phyloP scores from a whole-genome alignment of 2,329 filamentous ascomycete genomes.

The Trichophyton simii region DNA sequence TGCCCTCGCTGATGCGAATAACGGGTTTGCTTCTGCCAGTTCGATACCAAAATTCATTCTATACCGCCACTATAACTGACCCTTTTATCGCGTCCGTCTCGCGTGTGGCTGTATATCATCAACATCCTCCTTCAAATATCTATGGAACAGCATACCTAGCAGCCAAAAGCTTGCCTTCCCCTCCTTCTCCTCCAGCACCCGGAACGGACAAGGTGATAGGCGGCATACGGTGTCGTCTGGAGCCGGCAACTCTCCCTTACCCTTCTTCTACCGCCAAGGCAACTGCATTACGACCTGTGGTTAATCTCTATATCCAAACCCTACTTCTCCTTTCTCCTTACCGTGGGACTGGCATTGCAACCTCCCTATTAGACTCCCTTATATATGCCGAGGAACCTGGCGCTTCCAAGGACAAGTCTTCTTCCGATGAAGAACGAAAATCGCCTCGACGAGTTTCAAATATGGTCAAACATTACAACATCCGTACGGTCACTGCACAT shows the following conservation, averaged over 20 bases:
- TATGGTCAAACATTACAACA: constrained; percentile 38
- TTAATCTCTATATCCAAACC: constrained; percentile 49
- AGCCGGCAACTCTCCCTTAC: constrained; percentile 18
- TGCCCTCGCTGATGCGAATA: constrained; percentile 45
- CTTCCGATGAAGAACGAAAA: constrained; percentile 6
- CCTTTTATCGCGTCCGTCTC: constrained; percentile 41
- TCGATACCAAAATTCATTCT: constrained; percentile 49
- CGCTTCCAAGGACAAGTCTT: constrained; percentile 6
- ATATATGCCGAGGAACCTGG: constrained; percentile 18
- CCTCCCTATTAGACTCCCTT: constrained; percentile 39
- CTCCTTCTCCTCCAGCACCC: constrained; percentile 12
- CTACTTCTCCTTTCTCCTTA: constrained; percentile 49
- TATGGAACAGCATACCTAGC: constrained; percentile 9
- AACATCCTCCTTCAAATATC: constrained; percentile 27
- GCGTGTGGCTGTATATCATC: constrained; percentile 47
- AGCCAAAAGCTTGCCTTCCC: constrained; percentile 10
- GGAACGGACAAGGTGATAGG: constrained; percentile 35
- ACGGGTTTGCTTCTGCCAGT: constrained; percentile 49
- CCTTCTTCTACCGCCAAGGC: constrained; percentile 12
- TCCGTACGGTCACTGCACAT: constrained; percentile 46
- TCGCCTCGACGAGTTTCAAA: constrained; percentile 18
- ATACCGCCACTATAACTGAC: constrained; percentile 47
- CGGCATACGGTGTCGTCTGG: constrained; percentile 37
- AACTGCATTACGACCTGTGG: constrained; percentile 14
- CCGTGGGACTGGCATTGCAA: constrained; percentile 45